These are phyloP conservation scores for Candida berthetii DNA, from an alignment of 805 yeast species.

Conservation along the genomic window DNA sequence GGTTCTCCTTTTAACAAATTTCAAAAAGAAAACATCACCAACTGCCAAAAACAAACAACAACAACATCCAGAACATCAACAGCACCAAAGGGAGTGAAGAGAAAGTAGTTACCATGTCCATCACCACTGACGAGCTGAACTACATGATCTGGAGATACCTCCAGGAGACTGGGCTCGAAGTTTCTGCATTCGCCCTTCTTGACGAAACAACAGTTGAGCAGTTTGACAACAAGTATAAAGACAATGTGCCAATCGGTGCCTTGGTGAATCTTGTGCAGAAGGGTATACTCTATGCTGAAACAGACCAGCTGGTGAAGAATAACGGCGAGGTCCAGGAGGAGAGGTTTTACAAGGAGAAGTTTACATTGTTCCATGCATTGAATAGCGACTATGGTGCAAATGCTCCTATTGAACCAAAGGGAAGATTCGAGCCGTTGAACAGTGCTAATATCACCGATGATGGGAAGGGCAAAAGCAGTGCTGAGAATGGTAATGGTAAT, in stretches of 20 bases:
- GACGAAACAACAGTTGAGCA: conserved; percentile 61
- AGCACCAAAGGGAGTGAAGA: no score
- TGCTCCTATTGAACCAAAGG: conserved; percentile 22
- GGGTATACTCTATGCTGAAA: conserved; percentile 74
- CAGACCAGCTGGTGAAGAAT: conserved; percentile 47
- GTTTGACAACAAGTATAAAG: conserved; percentile 44
- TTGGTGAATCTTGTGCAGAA: conserved; percentile 78
- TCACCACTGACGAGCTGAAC: conserved; percentile 79
- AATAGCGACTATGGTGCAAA: conserved; percentile 31
- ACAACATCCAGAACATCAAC: no score
- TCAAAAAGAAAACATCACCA: no score
- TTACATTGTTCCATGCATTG: conserved; percentile 51
- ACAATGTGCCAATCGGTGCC: conserved; percentile 67
- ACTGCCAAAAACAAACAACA: background rate
- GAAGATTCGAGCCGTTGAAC: conserved; percentile 22
- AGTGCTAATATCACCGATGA: conserved; percentile 2
- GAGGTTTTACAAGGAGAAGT: conserved; percentile 21
- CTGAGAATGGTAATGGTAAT: conserved; percentile 1
- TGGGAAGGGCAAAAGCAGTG: conserved; percentile 4
- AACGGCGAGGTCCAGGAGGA: conserved; percentile 25
- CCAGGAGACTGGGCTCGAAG: conserved; percentile 75
- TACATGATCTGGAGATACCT: conserved; percentile 90
- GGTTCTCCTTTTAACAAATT: no score
- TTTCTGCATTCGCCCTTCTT: conserved; percentile 75
- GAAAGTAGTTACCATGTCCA: conserved; percentile 73